These are phyloP conservation scores for Erysimum cheiranthoides DNA, from an alignment of 345 rosid genomes.

Conservation along the genomic window DNA sequence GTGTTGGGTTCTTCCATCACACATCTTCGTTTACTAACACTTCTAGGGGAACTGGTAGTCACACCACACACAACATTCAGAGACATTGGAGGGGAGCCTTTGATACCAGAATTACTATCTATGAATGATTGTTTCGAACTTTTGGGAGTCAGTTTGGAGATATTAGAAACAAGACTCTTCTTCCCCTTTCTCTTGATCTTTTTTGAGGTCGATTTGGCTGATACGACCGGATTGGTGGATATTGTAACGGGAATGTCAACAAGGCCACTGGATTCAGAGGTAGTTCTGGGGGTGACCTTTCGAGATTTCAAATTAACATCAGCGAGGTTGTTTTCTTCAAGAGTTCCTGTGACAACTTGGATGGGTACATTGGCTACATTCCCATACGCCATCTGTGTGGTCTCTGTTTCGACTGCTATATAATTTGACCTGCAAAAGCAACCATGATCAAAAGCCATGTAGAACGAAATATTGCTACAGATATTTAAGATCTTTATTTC, in stretches of 20 bases:
- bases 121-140: conserved; percentile 24
- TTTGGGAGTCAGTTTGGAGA: conserved; percentile 39
- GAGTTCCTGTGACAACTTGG: conserved; percentile 35
- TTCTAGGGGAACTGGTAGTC: conserved; percentile 68
- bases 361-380: conserved; percentile 42
- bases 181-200: conserved; percentile 40
- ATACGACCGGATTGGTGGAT: conserved; percentile 32
- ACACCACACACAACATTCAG: conserved; percentile 47
- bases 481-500: conserved; percentile 11
- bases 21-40: conserved; percentile 83
- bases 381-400: conserved; percentile 40
- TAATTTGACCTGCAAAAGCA: conserved; percentile 54
- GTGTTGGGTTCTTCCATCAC: conserved; percentile 54
- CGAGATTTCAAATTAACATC: conserved; percentile 30
- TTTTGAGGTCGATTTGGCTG: conserved; percentile 40
- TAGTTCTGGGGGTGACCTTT: conserved; percentile 25
- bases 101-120: conserved; percentile 16
- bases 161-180: conserved; percentile 36
- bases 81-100: conserved; percentile 28
- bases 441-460: background rate
- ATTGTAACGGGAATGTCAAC: conserved; percentile 40
- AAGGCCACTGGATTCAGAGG: conserved; percentile 40
- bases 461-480: background rate
- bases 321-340: conserved; percentile 29
- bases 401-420: conserved; percentile 56